Evolutionary conservation across 2,329 filamentous ascomycete genomes (phyloP).

Genomic region (Ascochyta fabae): DNA sequence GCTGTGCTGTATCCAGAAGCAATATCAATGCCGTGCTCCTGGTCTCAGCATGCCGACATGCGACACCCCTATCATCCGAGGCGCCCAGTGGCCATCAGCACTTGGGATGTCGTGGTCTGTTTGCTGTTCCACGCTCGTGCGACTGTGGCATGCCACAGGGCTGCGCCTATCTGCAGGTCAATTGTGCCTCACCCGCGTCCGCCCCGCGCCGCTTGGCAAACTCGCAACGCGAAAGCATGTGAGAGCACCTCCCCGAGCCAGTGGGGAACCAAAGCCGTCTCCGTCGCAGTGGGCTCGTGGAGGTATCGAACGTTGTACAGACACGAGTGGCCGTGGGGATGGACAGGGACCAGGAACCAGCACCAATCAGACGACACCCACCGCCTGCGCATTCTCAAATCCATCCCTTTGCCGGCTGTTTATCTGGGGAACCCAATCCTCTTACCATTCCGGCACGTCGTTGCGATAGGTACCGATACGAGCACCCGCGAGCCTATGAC

Average conservation of each 20-base stretch:
- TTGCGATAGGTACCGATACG: conserved; percentile 17
- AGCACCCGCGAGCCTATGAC: conserved; percentile 28
- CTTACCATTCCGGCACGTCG: conserved; percentile 28
- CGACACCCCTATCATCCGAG: not conserved
- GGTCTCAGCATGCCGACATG: conserved; percentile 4
- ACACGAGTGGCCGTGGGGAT: conserved; percentile 31
- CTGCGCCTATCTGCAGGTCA: conserved; percentile 17
- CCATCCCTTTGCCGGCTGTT: conserved; percentile 6
- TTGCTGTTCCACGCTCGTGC: conserved; percentile 16
- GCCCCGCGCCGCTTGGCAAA: conserved; percentile 13
- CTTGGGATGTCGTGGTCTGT: conserved; percentile 2
- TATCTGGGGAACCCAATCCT: conserved; percentile 30
- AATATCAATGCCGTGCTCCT: conserved; percentile 8
- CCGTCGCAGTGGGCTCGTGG: conserved; percentile 26
- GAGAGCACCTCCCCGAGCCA: conserved; percentile 14
- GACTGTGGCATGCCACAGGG: conserved; percentile 15
- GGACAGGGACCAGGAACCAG: conserved; percentile 7
- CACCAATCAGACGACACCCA: conserved; percentile 11
- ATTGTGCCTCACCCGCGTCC: conserved; percentile 16
- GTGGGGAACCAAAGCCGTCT: conserved; percentile 24
- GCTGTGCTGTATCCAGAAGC: conserved; percentile 3
- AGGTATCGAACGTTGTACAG: conserved; percentile 16
- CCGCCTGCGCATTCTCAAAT: conserved; percentile 4
- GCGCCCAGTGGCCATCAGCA: conserved; percentile 11
- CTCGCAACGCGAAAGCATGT: conserved; percentile 17